These are phyloP conservation scores for Leishmania lainsoni DNA, from an alignment of 208 protist genomes.

Conservation along the genomic window DNA sequence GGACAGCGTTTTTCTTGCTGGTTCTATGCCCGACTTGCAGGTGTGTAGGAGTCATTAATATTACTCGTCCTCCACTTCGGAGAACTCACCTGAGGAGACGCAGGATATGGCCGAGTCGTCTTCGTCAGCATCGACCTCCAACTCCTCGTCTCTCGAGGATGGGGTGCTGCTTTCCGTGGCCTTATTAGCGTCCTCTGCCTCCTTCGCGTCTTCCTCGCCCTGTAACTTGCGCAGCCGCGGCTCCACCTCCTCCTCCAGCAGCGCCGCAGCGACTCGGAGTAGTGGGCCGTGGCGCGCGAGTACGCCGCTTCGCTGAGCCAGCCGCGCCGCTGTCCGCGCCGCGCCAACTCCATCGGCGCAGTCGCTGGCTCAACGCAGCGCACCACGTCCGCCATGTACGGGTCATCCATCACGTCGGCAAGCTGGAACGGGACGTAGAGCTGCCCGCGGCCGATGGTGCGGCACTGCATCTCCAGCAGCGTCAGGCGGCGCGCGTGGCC, in stretches of 20 bases:
- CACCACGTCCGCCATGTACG: slow-evolving; percentile 39
- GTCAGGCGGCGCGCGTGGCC: slow-evolving; percentile 31
- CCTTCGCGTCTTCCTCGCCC: slow-evolving; percentile 1
- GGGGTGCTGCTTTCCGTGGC: not conserved
- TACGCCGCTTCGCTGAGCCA: slow-evolving; percentile 59
- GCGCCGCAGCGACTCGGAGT: slow-evolving; percentile 32
- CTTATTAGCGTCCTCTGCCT: not conserved
- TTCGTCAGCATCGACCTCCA: not conserved
- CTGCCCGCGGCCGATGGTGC: slow-evolving; percentile 29
- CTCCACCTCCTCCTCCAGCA: slow-evolving; percentile 54
- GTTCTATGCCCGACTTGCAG: no score
- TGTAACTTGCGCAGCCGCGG: slow-evolving; percentile 43
- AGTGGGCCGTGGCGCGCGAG: slow-evolving; percentile 33
- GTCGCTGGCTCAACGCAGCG: not conserved
- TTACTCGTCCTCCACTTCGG: not conserved
- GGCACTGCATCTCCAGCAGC: slow-evolving; percentile 42
- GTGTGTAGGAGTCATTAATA: not conserved
- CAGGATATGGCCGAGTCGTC: slow-evolving; percentile 25
- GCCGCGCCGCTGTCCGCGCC: slow-evolving; percentile 34
- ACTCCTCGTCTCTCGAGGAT: not conserved
- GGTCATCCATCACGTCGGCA: slow-evolving; percentile 53
- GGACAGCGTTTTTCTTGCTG: no score
- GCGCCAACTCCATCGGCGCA: slow-evolving; percentile 29
- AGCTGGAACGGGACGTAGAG: slow-evolving; percentile 41
- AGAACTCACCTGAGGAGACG: not conserved